A percentile compares a stretch with the other conserved stretches of the same genome.
Evolutionary conservation across 345 rosid species (phyloP).

Genomic region (Brassica nigra): DNA sequence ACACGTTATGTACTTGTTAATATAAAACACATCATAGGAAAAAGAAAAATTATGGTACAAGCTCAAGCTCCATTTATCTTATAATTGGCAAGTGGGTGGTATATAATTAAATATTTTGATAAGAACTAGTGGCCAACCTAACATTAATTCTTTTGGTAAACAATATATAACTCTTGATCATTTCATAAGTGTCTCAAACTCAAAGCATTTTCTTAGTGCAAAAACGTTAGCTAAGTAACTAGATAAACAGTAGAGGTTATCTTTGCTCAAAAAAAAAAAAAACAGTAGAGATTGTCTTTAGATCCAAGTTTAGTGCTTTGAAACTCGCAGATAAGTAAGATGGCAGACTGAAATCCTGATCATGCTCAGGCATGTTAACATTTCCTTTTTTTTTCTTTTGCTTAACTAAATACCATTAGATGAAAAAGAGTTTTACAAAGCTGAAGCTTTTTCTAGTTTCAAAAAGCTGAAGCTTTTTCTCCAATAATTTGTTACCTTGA

Average conservation of each 20-base stretch:
- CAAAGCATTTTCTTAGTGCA: background rate
- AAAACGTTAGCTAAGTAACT: background rate
- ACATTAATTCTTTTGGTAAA: constrained; percentile 10
- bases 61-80: constrained; percentile 15
- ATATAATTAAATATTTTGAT: constrained; percentile 2
- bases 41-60: background rate
- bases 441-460: too few species aligned
- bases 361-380: background rate
- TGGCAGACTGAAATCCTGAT: constrained; percentile 1
- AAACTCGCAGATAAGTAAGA: background rate
- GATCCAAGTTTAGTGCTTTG: background rate
- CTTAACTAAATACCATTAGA: too few species aligned
- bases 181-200: background rate
- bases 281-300: background rate
- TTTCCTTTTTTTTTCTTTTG: too few species aligned
- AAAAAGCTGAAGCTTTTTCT: too few species aligned
- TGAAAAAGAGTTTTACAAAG: too few species aligned
- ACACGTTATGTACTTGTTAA: background rate
- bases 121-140: constrained; percentile 32
- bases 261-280: background rate
- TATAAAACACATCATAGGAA: background rate
- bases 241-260: background rate
- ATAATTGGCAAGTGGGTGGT: background rate
- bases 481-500: too few species aligned
- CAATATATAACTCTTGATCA: background rate